Evolutionary conservation across 805 yeast species (phyloP).

Genomic region (Nakazawaea anatomiae): DNA sequence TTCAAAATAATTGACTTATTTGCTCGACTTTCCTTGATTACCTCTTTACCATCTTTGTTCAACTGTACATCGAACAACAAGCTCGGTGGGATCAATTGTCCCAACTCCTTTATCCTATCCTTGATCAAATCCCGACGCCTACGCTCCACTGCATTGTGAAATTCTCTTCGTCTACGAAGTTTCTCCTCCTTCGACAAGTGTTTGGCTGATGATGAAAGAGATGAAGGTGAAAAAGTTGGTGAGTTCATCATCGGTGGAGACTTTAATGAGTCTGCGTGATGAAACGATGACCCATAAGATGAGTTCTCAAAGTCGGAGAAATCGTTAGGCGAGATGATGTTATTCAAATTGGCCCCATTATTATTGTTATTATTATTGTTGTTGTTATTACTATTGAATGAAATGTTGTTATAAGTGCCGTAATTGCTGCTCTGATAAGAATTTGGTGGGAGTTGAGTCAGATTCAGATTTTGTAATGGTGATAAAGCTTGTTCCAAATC

Average conservation of each 20-base stretch:
- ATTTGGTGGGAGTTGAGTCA: constrained; percentile 1
- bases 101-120: constrained; percentile 80
- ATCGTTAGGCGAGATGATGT: constrained; percentile 24
- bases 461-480: not conserved
- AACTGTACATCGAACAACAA: constrained; percentile 37
- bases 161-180: constrained; percentile 71
- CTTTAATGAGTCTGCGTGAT: constrained; percentile 19
- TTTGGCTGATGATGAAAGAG: constrained; percentile 26
- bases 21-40: constrained; percentile 60
- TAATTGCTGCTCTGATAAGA: constrained; percentile 7
- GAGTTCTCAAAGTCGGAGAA: constrained; percentile 26
- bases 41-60: constrained; percentile 23
- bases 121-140: constrained; percentile 87
- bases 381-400: constrained; percentile 1
- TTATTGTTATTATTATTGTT: not conserved
- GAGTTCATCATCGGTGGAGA: constrained; percentile 26
- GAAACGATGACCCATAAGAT: constrained; percentile 26
- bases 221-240: constrained; percentile 26
- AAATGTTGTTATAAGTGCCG: constrained; percentile 3
- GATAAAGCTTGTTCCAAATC: not conserved
- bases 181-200: constrained; percentile 58
- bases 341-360: constrained; percentile 24
- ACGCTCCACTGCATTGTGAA: constrained; percentile 92
- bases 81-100: constrained; percentile 74
- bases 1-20: constrained; percentile 75